Base-by-base conservation (phyloP, 805 yeast species). In the Suhomyces pyralidae region DNA sequence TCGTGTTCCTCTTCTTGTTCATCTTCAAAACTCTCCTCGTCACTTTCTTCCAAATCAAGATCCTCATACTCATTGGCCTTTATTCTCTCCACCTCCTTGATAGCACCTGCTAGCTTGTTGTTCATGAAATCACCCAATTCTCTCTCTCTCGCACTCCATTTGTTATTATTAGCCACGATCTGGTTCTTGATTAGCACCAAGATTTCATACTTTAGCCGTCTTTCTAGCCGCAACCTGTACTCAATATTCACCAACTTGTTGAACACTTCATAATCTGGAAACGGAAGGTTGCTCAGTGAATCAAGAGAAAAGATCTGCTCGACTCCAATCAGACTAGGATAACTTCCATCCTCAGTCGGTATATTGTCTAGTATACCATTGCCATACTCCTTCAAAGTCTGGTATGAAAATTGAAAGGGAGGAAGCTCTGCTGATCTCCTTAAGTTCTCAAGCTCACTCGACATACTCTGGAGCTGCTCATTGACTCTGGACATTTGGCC, bases 81-180 rank as follows among this genome's bases (percentile, higher is more conserved):
- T 47, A 71, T 66, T 26, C 61, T 60, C 19, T 64, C 66, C 10
- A 73, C 69, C 15, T 66, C 69, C 6, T 56, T 59, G 7, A 71
- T 51, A 1, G 70, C 61, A n/a, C 51, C 54, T 1, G 56, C 48
- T 40, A 74, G 61, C 40, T 65, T 65, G 2, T 58, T 59, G 5
- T 61, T 56, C 46, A 75, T 49, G 50, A 75, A 74, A 42, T 61
- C 61, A 14, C 62, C 59, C 52, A 75, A 62, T 10, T 58, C 58
- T 19, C 61, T 54, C 54, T 71, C 75, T 45, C 77, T 59, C 9
- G 60, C 46, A 14, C 62, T 63, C 79, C 79, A 75, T 53, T 67
- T 68, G 48, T 57, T 61, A 51, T 71, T 72, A 32, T 68, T 64
- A 15, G 64, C 57, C 1, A 58, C 52, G 26, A 73, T 58, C 42